Conservation (phyloP, 2,329 filamentous ascomycete species). For the Herpotrichia juniperi region DNA sequence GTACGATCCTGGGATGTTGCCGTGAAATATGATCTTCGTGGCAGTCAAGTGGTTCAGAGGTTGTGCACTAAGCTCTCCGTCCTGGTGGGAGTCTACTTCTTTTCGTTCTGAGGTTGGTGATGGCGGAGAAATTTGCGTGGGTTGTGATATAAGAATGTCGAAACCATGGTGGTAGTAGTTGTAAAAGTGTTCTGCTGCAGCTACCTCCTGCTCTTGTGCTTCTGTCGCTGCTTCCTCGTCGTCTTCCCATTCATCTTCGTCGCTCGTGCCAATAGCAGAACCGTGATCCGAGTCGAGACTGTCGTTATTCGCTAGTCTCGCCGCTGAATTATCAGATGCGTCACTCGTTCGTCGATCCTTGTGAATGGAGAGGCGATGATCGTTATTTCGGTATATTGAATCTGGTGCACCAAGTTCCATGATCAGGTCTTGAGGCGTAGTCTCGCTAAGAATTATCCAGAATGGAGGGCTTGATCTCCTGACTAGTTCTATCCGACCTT, state of each 20-base stretch:
- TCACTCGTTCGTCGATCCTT: slow-evolving; percentile 45
- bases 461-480: slow-evolving; percentile 72
- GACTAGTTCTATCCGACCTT: slow-evolving; percentile 77
- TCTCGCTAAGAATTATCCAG: slow-evolving; percentile 79
- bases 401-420: slow-evolving; percentile 92
- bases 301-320: slow-evolving; percentile 36
- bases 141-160: slow-evolving; percentile 86
- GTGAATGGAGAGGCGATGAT: slow-evolving; percentile 87
- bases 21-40: slow-evolving; percentile 91
- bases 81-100: slow-evolving; percentile 27
- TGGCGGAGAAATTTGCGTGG: slow-evolving; percentile 59
- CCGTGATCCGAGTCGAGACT: slow-evolving; percentile 37
- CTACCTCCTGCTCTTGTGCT: slow-evolving; percentile 64
- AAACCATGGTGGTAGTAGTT: slow-evolving; percentile 98
- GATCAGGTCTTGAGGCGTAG: slow-evolving; percentile 88
- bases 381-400: slow-evolving; percentile 90
- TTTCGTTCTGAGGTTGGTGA: slow-evolving; percentile 62
- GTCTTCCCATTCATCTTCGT: slow-evolving; percentile 55
- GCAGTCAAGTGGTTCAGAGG: slow-evolving; percentile 73
- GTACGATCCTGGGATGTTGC: slow-evolving; percentile 93
- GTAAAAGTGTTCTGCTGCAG: slow-evolving; percentile 78
- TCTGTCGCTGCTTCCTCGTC: slow-evolving; percentile 57
- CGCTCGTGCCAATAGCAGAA: slow-evolving; percentile 41
- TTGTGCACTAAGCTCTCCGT: slow-evolving; percentile 34
- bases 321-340: slow-evolving; percentile 39